Conservation (phyloP, 2,329 filamentous ascomycete genomes). For the Phialemonium atrogriseum region DNA sequence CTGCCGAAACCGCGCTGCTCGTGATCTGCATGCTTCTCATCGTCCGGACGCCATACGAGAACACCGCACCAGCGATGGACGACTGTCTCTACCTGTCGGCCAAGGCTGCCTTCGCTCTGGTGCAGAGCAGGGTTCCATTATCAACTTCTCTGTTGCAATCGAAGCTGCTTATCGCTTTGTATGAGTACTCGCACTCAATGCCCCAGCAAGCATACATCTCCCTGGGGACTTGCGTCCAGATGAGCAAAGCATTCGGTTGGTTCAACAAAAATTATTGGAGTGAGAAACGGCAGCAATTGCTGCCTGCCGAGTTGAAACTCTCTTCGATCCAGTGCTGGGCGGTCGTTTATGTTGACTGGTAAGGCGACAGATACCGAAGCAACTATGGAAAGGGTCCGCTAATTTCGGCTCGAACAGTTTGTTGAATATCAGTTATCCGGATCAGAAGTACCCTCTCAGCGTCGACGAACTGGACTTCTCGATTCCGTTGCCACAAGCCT, state of each 20-base stretch:
- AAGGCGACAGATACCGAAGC: conserved; percentile 3
- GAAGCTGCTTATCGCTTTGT: conserved; percentile 19
- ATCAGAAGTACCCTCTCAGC: conserved; percentile 16
- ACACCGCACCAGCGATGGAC: conserved; percentile 11
- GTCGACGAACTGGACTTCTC: conserved; percentile 9
- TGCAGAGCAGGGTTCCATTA: conserved; percentile 15
- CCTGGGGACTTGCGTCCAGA: conserved; percentile 17
- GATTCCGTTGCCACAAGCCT: conserved; percentile 16
- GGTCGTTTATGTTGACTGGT: conserved; percentile 20
- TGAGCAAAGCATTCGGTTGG: conserved; percentile 19
- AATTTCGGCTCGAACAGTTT: conserved; percentile 10
- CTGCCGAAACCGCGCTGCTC: conserved; percentile 17
- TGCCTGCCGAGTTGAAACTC: conserved; percentile 15
- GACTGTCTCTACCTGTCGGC: conserved; percentile 16
- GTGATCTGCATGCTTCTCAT: conserved; percentile 20
- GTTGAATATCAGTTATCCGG: conserved; percentile 17
- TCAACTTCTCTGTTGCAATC: conserved; percentile 17
- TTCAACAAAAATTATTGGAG: conserved; percentile 16
- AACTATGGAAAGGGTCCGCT: neutral
- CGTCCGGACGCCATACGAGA: conserved; percentile 12
- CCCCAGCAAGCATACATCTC: conserved; percentile 21
- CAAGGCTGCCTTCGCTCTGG: conserved; percentile 17
- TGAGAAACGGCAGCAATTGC: conserved; percentile 10
- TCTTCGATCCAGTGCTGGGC: conserved; percentile 22
- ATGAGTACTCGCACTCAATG: conserved; percentile 19